Evolutionary conservation across 306 rosid species (phyloP), one percentile per base, ranked within the genome.

Genomic region (Alnus rubra): DNA sequence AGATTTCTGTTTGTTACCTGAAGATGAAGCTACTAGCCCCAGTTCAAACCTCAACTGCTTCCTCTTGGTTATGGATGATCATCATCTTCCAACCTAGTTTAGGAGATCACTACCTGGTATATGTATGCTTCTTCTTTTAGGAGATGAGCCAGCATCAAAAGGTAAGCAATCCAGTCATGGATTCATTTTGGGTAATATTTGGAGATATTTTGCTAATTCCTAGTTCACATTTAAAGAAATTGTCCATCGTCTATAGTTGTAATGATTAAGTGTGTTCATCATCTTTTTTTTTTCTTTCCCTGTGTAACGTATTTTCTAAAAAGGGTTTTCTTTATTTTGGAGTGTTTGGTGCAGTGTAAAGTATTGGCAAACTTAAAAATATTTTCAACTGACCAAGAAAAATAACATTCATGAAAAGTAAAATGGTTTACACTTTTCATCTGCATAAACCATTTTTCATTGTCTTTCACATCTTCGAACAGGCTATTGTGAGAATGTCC

Each of bases 1-100:
- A 89, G n/a, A 84, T 89, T 78, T 76, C 86, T 94, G 16, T 86
- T 91, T 28, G 71, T 81, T 67, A 83, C 89, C 77, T 85, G 74
- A 86, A 59, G 76, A 82, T 39, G 69, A 74, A 23, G 70, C 49
- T 14, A 31, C 49, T 14, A 31, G 48, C 5, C 45, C 23, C 56
- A 6, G 28, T 49, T 35, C 47, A 7, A 52, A 10, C 19, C 37
- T 35, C 60, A 39, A 8, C 71, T 65, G 28, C 47, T 16, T 65
- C 30, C 50, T 33, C 47, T 65, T 15, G 2, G 23, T 58, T 23
- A 28, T 59, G 5, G 65, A 23, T 59, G 33, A 55, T n/a, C 62
- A n/a, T n/a, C 9, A 23, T n/a, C 31, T 1, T n/a, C 45, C 45
- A 42, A 42, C 45, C 45, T 5, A 42, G 45, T 42, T 42, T 42